A percentile compares a stretch with the other conserved stretches of the same genome.
phyloP scores from a whole-genome alignment of 164 flowering plant species.

The Sextonia rubra region DNA sequence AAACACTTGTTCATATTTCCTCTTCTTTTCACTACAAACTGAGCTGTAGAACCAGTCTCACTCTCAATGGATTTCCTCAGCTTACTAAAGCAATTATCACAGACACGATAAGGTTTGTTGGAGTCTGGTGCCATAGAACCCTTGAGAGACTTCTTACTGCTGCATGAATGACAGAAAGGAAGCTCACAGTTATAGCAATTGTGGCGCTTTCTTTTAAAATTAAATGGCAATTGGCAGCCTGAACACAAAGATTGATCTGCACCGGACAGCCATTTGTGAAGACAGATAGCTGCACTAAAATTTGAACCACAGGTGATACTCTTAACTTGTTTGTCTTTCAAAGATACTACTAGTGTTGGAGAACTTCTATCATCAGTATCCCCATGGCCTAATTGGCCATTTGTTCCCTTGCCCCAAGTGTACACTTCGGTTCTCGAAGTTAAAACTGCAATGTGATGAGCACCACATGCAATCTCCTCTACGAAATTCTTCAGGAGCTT shows the following conservation, averaged over 20 bases:
- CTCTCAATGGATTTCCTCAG: slow-evolving; percentile 7
- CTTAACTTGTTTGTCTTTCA: slow-evolving; percentile 28
- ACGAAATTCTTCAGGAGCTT: slow-evolving; percentile 18
- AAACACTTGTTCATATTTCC: slow-evolving; percentile 25
- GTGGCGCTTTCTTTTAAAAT: slow-evolving; percentile 27
- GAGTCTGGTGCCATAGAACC: slow-evolving; percentile 27
- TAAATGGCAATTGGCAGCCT: slow-evolving; percentile 23
- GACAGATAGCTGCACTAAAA: slow-evolving; percentile 28
- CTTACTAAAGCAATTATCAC: slow-evolving; percentile 24
- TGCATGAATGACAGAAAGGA: slow-evolving; percentile 28
- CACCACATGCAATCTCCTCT: slow-evolving; percentile 27
- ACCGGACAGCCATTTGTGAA: slow-evolving; percentile 30
- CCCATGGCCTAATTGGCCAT: slow-evolving; percentile 33
- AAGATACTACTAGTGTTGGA: slow-evolving; percentile 22
- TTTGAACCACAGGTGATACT: slow-evolving; percentile 29
- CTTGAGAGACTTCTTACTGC: slow-evolving; percentile 23
- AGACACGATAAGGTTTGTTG: slow-evolving; percentile 25
- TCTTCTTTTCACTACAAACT: slow-evolving; percentile 34
- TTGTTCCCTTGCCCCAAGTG: slow-evolving; percentile 32
- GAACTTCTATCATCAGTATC: slow-evolving; percentile 25
- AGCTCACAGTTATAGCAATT: slow-evolving; percentile 31
- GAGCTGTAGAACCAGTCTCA: slow-evolving; percentile 1
- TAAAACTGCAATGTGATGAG: slow-evolving; percentile 23
- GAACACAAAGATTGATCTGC: slow-evolving; percentile 26
- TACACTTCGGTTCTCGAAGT: slow-evolving; percentile 28